These are phyloP conservation scores for Dothistroma septosporum DNA, from an alignment of 2,329 filamentous ascomycete genomes.

Conservation along the genomic window DNA sequence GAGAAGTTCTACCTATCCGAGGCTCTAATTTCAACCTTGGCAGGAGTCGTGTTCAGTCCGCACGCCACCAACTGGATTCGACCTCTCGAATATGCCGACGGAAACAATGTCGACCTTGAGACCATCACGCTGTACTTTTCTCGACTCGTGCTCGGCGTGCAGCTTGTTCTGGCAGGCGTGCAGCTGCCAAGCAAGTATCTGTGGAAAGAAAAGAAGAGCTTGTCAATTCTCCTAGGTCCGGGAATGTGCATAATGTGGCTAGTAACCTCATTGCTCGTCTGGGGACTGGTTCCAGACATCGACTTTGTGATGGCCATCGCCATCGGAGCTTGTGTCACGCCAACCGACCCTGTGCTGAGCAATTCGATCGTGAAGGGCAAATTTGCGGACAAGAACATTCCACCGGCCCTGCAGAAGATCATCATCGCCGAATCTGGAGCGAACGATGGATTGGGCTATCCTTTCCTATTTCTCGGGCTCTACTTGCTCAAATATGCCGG, in stretches of 20 bases:
- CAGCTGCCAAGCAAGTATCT: slow-evolving; percentile 83
- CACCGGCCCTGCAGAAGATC: slow-evolving; percentile 70
- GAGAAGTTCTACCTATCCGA: slow-evolving; percentile 89
- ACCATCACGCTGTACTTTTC: slow-evolving; percentile 78
- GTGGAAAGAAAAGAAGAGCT: slow-evolving; percentile 69
- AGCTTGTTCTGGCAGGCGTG: slow-evolving; percentile 82
- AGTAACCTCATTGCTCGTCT: slow-evolving; percentile 71
- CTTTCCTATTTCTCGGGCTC: slow-evolving; percentile 78
- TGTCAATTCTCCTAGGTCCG: slow-evolving; percentile 72
- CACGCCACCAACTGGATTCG: slow-evolving; percentile 70
- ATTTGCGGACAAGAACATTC: slow-evolving; percentile 87
- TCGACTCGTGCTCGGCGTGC: slow-evolving; percentile 81
- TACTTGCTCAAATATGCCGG: slow-evolving; percentile 76
- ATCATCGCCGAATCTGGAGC: slow-evolving; percentile 69
- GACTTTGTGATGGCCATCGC: slow-evolving; percentile 73
- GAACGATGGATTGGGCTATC: slow-evolving; percentile 86
- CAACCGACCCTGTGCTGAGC: slow-evolving; percentile 82
- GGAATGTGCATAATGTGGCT: slow-evolving; percentile 88
- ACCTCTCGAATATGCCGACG: slow-evolving; percentile 67
- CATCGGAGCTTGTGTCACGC: slow-evolving; percentile 82
- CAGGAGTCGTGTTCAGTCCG: slow-evolving; percentile 74
- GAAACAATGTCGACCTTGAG: slow-evolving; percentile 56
- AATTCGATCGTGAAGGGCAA: slow-evolving; percentile 91
- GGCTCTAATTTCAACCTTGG: slow-evolving; percentile 80
- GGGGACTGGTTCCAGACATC: slow-evolving; percentile 67